Evolutionary conservation across 176 grass and related monocot genomes (phyloP).

Genomic region (Aechmea fasciata): DNA sequence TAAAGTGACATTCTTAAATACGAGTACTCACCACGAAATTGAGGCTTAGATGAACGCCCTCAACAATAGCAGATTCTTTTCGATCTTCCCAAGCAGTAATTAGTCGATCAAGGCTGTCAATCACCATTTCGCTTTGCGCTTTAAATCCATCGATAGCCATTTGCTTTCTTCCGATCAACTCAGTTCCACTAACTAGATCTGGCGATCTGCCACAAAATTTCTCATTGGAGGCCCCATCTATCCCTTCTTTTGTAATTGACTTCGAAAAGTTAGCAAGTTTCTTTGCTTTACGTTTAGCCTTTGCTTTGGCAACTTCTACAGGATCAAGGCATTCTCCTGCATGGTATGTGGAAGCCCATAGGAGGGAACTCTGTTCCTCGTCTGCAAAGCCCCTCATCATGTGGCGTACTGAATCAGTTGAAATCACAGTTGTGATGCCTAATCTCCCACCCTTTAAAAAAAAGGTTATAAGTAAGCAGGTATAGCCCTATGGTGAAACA

Average conservation of each 20-base stretch:
- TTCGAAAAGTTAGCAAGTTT: conserved; percentile 36
- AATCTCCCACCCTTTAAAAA: conserved; percentile 70
- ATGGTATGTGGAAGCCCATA: conserved; percentile 98
- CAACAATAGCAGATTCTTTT: conserved; percentile 80
- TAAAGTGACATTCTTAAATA: neutral
- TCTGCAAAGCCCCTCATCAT: conserved; percentile 96
- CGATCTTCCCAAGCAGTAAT: conserved; percentile 79
- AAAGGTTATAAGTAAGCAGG: conserved; percentile 3
- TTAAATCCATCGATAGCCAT: conserved; percentile 94
- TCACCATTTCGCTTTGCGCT: conserved; percentile 95
- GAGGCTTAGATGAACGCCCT: conserved; percentile 94
- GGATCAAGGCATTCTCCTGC: conserved; percentile 83
- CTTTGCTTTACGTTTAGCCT: conserved; percentile 61
- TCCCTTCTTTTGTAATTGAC: conserved; percentile 22
- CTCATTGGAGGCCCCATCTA: conserved; percentile 18
- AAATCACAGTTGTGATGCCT: conserved; percentile 80
- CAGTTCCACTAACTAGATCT: conserved; percentile 6
- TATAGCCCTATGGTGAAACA: neutral
- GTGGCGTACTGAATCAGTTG: conserved; percentile 88
- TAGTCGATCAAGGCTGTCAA: conserved; percentile 81
- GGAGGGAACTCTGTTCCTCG: conserved; percentile 82
- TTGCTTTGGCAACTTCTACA: conserved; percentile 68
- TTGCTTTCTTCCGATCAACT: conserved; percentile 65
- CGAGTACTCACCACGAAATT: conserved; percentile 81
- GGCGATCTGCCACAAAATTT: conserved; percentile 31